Base-by-base conservation (phyloP, 2,329 filamentous ascomycete species). In the Aspergillus udagawae region DNA sequence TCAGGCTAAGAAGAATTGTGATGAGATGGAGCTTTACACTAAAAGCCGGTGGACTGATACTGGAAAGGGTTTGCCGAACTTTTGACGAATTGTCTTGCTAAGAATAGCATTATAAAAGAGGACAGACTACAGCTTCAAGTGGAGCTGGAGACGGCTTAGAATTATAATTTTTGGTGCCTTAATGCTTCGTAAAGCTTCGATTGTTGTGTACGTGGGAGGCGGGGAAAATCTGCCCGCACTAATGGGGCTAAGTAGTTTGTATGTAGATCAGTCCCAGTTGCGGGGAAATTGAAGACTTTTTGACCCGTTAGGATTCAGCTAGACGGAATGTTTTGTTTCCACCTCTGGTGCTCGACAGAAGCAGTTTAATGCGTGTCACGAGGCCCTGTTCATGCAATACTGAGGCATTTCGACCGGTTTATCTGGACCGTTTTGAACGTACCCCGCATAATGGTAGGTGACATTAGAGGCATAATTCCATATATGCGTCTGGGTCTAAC, bases 371-470 rank as follows among this genome's bases (percentile, higher is more conserved):
- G n/a, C 10, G 41, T 44, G n/a, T 44, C 20, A 44, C 10, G 3
- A 44, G 41, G 14, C 9, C 41, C 41, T 21, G 17, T 42, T 42
- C n/a, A 7, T 42, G 38, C 17, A 42, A 8, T 8, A 1, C 38
- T 6, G 38, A 17, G n/a, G 38, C 41, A 44, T n/a, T 9, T 44
- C 17, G 4, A 21, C 14, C 3, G 4, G 12, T 14, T 6, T 32
- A 14, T 32, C 12, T 2, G 29, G 12, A 4, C 12, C 12, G 12
- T 6, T 4, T 32, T 21, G 54, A 42, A 59, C 53, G 49, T 54
- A 51, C 58, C 52, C 53, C 57, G 49, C 54, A 58, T 60, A 50
- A 48, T 17, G 29, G 12, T 20, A 48, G 44, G 28, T 32, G 17
- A 17, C 20, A 42, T 49, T 28, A 14, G 20, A 21, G 41, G 41